Evolutionary conservation across 345 rosid genomes (phyloP).

Genomic region (Hirschfeldia incana): DNA sequence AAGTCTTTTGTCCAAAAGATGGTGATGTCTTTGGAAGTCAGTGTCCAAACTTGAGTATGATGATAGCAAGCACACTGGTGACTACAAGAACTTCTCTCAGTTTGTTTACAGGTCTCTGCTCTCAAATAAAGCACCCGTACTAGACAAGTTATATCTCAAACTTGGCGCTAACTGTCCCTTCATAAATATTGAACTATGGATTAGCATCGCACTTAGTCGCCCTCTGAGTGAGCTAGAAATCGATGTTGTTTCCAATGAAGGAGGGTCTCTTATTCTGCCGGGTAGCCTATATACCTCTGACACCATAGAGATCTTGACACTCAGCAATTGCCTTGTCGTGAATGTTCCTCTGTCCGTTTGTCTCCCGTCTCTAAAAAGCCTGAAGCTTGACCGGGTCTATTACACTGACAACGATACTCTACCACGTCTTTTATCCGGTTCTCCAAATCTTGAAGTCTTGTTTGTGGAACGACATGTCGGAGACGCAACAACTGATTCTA

Average conservation of each 20-base stretch:
- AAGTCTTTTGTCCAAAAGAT: conserved; percentile 27
- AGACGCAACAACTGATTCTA: neutral
- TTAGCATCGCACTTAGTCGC: too few species aligned
- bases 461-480: neutral
- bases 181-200: too few species aligned
- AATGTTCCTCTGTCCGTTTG: neutral
- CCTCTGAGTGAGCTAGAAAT: neutral
- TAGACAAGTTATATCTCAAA: too few species aligned
- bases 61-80: neutral
- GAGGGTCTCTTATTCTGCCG: neutral
- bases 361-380: conserved; percentile 17
- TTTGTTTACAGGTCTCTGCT: too few species aligned
- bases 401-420: neutral
- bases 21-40: conserved; percentile 20
- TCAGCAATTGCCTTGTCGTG: neutral
- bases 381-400: neutral
- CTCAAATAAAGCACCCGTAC: too few species aligned
- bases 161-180: too few species aligned
- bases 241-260: neutral
- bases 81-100: too few species aligned
- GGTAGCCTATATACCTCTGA: conserved; percentile 2
- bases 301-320: conserved; percentile 6
- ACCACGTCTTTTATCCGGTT: neutral
- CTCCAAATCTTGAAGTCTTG: conserved; percentile 13
- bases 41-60: conserved; percentile 6